phyloP scores from a whole-genome alignment of 2,329 filamentous ascomycete genomes.

The Penicillium expansum region DNA sequence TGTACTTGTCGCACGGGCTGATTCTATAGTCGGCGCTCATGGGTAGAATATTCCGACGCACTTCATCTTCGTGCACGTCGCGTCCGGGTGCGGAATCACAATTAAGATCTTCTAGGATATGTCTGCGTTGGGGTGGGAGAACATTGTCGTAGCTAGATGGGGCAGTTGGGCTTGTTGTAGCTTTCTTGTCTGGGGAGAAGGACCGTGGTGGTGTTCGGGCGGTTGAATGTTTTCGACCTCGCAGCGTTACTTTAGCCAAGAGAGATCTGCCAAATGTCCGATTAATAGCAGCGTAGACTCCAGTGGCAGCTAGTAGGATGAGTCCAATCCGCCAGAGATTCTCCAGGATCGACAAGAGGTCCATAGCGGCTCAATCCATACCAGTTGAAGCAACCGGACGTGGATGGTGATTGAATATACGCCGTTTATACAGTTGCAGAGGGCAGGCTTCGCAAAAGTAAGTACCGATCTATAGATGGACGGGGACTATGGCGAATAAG shows the following conservation, averaged over 20 bases:
- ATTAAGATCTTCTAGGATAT: constrained; percentile 40
- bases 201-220: constrained; percentile 54
- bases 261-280: constrained; percentile 40
- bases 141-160: constrained; percentile 45
- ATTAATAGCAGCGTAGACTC: constrained; percentile 29
- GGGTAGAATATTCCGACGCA: constrained; percentile 38
- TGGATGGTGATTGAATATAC: neutral
- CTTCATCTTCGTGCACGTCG: constrained; percentile 33
- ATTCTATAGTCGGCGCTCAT: constrained; percentile 42
- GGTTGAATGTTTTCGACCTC: constrained; percentile 45
- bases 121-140: constrained; percentile 55
- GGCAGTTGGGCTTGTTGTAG: constrained; percentile 28
- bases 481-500: constrained; percentile 7
- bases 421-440: too few species aligned
- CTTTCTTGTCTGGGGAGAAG: constrained; percentile 50
- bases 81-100: constrained; percentile 16
- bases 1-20: constrained; percentile 48
- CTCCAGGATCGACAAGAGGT: constrained; percentile 12
- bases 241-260: constrained; percentile 39
- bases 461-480: neutral
- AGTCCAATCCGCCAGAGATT: constrained; percentile 27
- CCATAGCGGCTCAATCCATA: constrained; percentile 19
- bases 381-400: constrained; percentile 3
- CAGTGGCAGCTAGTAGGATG: constrained; percentile 21
- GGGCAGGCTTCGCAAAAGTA: neutral